These are phyloP conservation scores for Penicillium olsonii DNA, from an alignment of 2,329 filamentous ascomycete genomes.

Conservation along the genomic window DNA sequence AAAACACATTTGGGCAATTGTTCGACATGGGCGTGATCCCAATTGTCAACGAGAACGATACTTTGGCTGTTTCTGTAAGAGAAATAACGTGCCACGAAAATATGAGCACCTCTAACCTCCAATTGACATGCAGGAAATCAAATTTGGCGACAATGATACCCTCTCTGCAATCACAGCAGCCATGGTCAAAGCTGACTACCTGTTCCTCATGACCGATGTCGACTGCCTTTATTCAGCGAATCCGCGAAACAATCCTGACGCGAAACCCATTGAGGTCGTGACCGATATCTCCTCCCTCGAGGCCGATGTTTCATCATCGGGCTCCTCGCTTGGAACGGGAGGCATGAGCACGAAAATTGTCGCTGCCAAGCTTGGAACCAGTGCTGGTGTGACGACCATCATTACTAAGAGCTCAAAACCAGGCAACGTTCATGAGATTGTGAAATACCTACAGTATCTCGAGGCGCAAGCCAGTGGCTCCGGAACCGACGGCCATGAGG, in stretches of 20 bases:
- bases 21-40: conserved; percentile 95
- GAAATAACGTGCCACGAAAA: background rate
- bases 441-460: conserved; percentile 72
- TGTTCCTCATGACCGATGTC: conserved; percentile 99
- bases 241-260: conserved; percentile 79
- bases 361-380: conserved; percentile 86
- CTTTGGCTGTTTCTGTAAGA: conserved; percentile 75
- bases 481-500: conserved; percentile 31
- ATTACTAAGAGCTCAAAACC: conserved; percentile 94
- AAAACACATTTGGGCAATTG: conserved; percentile 89
- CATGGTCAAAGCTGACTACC: conserved; percentile 94
- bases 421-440: conserved; percentile 85
- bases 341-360: conserved; percentile 98
- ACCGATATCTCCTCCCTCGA: conserved; percentile 80
- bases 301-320: conserved; percentile 87
- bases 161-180: conserved; percentile 93
- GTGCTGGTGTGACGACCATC: conserved; percentile 91
- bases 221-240: conserved; percentile 98
- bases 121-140: conserved; percentile 68
- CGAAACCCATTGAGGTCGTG: conserved; percentile 86
- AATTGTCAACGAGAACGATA: conserved; percentile 99
- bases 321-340: conserved; percentile 85
- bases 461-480: conserved; percentile 40
- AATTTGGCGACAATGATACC: conserved; percentile 98
- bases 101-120: conserved; percentile 1